Base-by-base conservation (phyloP, 2,329 filamentous ascomycete species). In the Stromatinia cepivora region DNA sequence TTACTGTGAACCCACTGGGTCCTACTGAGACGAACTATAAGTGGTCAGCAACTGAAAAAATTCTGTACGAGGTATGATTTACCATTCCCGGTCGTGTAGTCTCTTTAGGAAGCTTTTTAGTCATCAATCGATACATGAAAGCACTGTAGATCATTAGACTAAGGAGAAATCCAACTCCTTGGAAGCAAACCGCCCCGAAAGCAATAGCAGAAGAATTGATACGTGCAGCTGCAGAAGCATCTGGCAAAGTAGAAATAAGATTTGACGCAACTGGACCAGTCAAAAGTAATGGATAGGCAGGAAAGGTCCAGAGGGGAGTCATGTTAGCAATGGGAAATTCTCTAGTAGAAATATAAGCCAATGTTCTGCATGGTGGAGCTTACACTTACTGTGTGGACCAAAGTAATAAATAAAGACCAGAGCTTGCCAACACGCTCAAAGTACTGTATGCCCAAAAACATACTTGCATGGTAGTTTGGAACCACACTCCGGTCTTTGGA, bases 301-400 rank as follows among this genome's bases (percentile, higher is more conserved):
- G 92, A 73, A 95, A 95, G 67, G 94, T 93, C 92, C 92, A 95
- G 25, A 93, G 88, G 0, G 92, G 92, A 0, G 92, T 95, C 92
- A 96, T 95, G 66, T 88, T 88, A 46, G 92, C 90, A 61, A 95
- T 92, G 0, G 92, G 84, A 62, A 84, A 85, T 36, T 82, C 81
- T 79, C 81, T 86, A 67, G 11, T 34, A 22, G 8, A 9, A 5
- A 52, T 48, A 31, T 58, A 4, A 54, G 20, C 15, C 17, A 11
- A 53, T 17, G 31, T 36, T 36, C 15, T 53, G 31, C 15, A 53
- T 22, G 22, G 13, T 6, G 31, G 7, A 2, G 20, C 2, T 25
- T 52, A 56, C 66, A 68, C 82, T 72, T 78, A 86, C 84, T 84
- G 81, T 0, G 85, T 87, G 3, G 85, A 87, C 85, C 85, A 93